Base-by-base conservation (phyloP, 2,329 filamentous ascomycete species). In the Fusarium guadeloupense region DNA sequence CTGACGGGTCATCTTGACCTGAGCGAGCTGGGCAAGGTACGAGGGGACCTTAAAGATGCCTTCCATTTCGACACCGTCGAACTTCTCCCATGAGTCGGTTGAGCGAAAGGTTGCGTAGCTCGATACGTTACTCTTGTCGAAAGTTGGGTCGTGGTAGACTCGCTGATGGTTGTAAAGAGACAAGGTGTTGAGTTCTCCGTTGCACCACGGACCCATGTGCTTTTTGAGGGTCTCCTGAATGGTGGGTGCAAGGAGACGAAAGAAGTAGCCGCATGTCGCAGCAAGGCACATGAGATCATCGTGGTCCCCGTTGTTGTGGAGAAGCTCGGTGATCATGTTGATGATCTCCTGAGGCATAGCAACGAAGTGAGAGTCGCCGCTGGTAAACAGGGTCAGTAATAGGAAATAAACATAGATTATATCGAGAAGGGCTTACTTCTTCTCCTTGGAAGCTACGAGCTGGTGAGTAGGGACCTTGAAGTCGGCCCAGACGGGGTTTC, bases 231-330 rank as follows among this genome's bases (percentile, higher is more conserved):
- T 9, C 4, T 20, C 7, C 40, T 62, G 56, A 13, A 61, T 21
- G 6, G 20, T 25, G 2, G 6, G 6, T 2, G 28, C 37, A 13
- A 50, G n/a, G 4, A 61, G 43, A 3, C 52, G 56, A 17, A 61
- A 62, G 19, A 62, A 47, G 28, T 54, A 62, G 6, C 19, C 16
- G 31, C 41, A 54, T 2, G 47, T 61, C 10, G 62, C 12, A 1
- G 39, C 51, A 8, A 62, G 47, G 25, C 47, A 44, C 12, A 53
- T 17, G 17, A 61, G 9, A 4, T 47, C 40, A 25, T 34, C 21
- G 1, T n/a, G 25, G 1, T 38, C 9, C 1, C 34, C 13, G 4
- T 6, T 9, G 5, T 44, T 23, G 1, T 26, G 9, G 2, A 62
- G 14, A 6, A 25, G 2, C 6, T 6, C 5, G 10, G 46, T n/a